Percentiles rank a stretch among this genome's conserved stretches.
phyloP scores from a whole-genome alignment of 176 grass and related monocot species.

The Carex kokanica region DNA sequence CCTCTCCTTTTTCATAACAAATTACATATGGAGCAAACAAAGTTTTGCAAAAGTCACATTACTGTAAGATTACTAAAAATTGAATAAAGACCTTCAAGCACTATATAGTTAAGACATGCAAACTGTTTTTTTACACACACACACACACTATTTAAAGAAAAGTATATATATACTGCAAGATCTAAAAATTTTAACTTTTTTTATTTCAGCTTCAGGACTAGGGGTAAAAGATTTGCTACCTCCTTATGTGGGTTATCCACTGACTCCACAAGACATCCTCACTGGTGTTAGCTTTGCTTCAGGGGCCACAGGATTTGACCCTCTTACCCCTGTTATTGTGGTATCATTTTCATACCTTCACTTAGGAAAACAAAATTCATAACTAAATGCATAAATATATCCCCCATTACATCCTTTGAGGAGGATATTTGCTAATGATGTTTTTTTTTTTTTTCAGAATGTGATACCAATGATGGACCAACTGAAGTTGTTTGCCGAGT shows the following conservation, averaged over 20 bases:
- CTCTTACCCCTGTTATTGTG: constrained; percentile 54
- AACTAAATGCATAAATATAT: not conserved
- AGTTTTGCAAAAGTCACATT: not conserved
- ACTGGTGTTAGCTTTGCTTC: constrained; percentile 92
- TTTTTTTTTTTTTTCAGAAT: constrained; percentile 30
- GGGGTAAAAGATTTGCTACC: constrained; percentile 54
- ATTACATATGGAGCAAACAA: not conserved
- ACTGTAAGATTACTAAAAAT: not conserved
- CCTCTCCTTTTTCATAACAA: not conserved
- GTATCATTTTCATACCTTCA: constrained; percentile 18
- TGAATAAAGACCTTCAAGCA: not conserved
- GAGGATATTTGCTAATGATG: not conserved
- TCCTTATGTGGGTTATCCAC: constrained; percentile 36
- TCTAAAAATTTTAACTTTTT: not conserved
- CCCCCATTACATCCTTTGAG: not conserved
- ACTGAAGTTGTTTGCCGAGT: constrained; percentile 60
- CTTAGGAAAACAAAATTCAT: not conserved
- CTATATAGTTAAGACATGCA: not conserved
- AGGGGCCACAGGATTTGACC: constrained; percentile 71
- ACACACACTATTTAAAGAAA: too few relatives aligned
- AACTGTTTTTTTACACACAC: too few relatives aligned
- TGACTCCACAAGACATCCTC: constrained; percentile 48
- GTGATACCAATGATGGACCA: constrained; percentile 62
- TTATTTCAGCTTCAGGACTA: constrained; percentile 39
- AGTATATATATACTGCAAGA: not conserved